Base-by-base conservation (phyloP, 2,329 filamentous ascomycete genomes). In the Periconia sp. region DNA sequence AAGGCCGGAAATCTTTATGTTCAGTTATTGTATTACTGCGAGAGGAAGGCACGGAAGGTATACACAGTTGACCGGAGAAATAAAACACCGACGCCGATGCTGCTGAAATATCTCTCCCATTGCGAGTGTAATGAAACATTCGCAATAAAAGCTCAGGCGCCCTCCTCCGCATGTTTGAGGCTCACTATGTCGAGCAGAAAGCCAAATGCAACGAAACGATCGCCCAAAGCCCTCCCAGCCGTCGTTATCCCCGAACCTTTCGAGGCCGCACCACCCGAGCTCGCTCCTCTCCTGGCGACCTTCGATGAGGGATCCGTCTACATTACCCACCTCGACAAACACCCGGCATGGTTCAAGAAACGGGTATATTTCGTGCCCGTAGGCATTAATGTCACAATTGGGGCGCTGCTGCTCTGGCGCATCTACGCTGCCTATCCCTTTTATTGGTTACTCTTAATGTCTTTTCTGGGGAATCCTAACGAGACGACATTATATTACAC, bases 291-390 rank as follows among this genome's bases (percentile, higher is more conserved):
- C 65, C 78, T 88, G 61, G 73, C 80, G 24, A 79, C 77, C 30
- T 84, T 96, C 46, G 80, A 84, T 45, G 76, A 80, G 42, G 73
- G 80, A 42, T 83, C 89, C 68, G 80, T 95, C 65, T 96, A 96
- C 78, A 81, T 96, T 60, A 79, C 87, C 21, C 91, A 96, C 74
- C 77, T 95, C 70, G 92, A 96, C 76, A 74, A 72, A 47, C 84
- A 87, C 49, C 84, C 85, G 0, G 70, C 73, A 15, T 77, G 78
- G 19, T 83, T 92, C 72, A 96, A 96, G 73, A 82, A 82, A 66
- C 87, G 89, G 61, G 87, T 95, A 59, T 96, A 96, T 71, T 60
- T 84, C 34, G 84, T 96, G 1, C 90, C 92, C 12, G 78, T 90
- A 13, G 68, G 84, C 13, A 83, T 96, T 72, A 96, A 96, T 70